These are phyloP conservation scores for Dictyophora rubrovolvata DNA, from an alignment of 768 basidiomycete genomes.

Conservation along the genomic window DNA sequence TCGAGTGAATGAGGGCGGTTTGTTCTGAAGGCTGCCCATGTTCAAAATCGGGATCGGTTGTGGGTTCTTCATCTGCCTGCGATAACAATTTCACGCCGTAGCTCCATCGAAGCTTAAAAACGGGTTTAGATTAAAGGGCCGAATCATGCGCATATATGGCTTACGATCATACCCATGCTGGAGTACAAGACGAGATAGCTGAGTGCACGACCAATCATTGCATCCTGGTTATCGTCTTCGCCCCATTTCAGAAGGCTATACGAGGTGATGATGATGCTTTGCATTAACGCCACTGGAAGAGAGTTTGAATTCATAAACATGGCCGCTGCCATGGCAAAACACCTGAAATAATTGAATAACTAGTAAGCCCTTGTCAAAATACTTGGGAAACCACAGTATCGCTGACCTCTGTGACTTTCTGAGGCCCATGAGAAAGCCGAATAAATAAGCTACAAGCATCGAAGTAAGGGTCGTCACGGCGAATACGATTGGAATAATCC, in stretches of 20 bases:
- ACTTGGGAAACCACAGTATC: background rate
- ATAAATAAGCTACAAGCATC: slow-evolving; percentile 50
- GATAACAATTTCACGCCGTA: slow-evolving; percentile 80
- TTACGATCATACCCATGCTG: slow-evolving; percentile 89
- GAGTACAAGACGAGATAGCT: slow-evolving; percentile 89
- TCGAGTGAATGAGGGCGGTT: background rate
- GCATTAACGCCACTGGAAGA: slow-evolving; percentile 89
- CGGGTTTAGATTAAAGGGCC: background rate
- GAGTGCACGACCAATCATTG: slow-evolving; percentile 86
- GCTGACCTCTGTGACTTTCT: slow-evolving; percentile 65
- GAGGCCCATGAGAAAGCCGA: slow-evolving; percentile 57
- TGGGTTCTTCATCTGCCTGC: slow-evolving; percentile 48
- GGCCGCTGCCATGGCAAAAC: slow-evolving; percentile 68
- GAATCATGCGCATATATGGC: slow-evolving; percentile 19
- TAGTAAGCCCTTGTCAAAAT: background rate
- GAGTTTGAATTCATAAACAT: slow-evolving; percentile 96
- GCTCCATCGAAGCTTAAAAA: slow-evolving; percentile 74
- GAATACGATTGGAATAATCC: slow-evolving; percentile 84
- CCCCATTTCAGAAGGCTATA: slow-evolving; percentile 80
- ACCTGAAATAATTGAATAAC: slow-evolving; percentile 28
- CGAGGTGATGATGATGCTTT: slow-evolving; percentile 66
- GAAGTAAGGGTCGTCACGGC: slow-evolving; percentile 63
- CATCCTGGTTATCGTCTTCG: slow-evolving; percentile 65
- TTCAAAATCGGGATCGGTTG: slow-evolving; percentile 11
- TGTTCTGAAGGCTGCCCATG: background rate